Evolutionary conservation across 352 stramenopile species (phyloP).

Genomic region (Elongisporangium undulatum): DNA sequence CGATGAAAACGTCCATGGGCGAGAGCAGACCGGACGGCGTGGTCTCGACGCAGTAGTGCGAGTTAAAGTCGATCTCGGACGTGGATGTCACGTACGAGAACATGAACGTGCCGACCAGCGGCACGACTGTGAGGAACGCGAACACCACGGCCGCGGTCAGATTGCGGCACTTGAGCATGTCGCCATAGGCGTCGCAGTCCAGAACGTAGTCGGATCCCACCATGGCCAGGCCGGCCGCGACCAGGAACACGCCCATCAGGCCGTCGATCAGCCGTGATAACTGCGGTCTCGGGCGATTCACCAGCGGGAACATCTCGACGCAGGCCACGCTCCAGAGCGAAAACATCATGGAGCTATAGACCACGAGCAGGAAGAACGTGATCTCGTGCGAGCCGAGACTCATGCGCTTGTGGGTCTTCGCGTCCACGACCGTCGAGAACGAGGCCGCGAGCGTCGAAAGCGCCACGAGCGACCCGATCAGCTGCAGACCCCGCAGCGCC

Average conservation of each 20-base stretch:
- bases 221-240: conserved; percentile 23
- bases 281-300: conserved; percentile 16
- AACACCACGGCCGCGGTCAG: conserved; percentile 30
- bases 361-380: conserved; percentile 20
- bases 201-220: conserved; percentile 19
- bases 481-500: conserved; percentile 21
- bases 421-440: conserved; percentile 16
- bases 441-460: conserved; percentile 14
- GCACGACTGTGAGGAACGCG: conserved; percentile 22
- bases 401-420: conserved; percentile 9
- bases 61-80: conserved; percentile 8
- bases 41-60: conserved; percentile 14
- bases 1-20: conserved; percentile 15
- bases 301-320: conserved; percentile 28
- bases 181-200: conserved; percentile 24
- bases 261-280: conserved; percentile 23
- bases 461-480: conserved; percentile 21
- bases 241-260: conserved; percentile 18
- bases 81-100: conserved; percentile 24
- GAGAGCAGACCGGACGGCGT: conserved; percentile 15
- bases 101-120: conserved; percentile 23
- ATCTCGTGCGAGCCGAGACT: conserved; percentile 20
- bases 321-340: conserved; percentile 14
- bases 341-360: conserved; percentile 19
- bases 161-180: conserved; percentile 33